phyloP scores from a whole-genome alignment of 2,329 filamentous ascomycete species.

The Lachnellula willkommii region DNA sequence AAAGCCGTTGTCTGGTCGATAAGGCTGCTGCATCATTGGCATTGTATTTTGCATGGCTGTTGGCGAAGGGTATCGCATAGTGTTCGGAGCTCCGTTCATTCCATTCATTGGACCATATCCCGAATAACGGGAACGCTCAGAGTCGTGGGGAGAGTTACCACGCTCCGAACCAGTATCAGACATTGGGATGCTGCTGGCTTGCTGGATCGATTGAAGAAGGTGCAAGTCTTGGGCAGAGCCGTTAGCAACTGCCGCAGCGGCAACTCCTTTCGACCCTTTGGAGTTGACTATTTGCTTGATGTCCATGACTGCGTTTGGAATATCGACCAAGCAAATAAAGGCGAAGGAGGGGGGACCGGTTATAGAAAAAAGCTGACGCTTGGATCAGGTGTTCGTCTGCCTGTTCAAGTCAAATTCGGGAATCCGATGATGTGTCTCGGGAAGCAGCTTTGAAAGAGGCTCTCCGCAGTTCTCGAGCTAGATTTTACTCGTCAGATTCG shows the following conservation, averaged over 20 bases:
- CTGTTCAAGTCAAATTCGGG: slow-evolving; percentile 20
- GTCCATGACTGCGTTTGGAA: slow-evolving; percentile 26
- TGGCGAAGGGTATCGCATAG: slow-evolving; percentile 33
- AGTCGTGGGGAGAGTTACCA: slow-evolving; percentile 32
- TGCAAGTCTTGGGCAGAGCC: slow-evolving; percentile 29
- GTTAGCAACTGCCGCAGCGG: slow-evolving; percentile 25
- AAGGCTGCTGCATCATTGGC: slow-evolving; percentile 32
- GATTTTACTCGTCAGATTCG: slow-evolving; percentile 10
- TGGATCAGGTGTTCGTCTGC: slow-evolving; percentile 31
- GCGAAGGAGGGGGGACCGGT: slow-evolving; percentile 11
- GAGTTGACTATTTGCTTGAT: slow-evolving; percentile 35
- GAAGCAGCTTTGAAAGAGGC: slow-evolving; percentile 17
- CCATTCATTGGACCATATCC: slow-evolving; percentile 27
- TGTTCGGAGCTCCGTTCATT: slow-evolving; percentile 27
- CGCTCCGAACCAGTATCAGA: slow-evolving; percentile 32
- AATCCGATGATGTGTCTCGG: slow-evolving; percentile 27
- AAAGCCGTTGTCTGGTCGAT: slow-evolving; percentile 25
- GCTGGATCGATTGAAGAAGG: slow-evolving; percentile 31
- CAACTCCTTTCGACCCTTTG: slow-evolving; percentile 29
- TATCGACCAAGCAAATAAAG: neutral
- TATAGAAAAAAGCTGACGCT: slow-evolving; percentile 25
- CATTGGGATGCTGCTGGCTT: slow-evolving; percentile 28
- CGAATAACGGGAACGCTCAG: slow-evolving; percentile 33
- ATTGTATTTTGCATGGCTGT: slow-evolving; percentile 31
- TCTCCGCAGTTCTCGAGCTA: slow-evolving; percentile 12